Evolutionary conservation across 768 basidiomycete species (phyloP).

Genomic region (Lactifluus rugatus): DNA sequence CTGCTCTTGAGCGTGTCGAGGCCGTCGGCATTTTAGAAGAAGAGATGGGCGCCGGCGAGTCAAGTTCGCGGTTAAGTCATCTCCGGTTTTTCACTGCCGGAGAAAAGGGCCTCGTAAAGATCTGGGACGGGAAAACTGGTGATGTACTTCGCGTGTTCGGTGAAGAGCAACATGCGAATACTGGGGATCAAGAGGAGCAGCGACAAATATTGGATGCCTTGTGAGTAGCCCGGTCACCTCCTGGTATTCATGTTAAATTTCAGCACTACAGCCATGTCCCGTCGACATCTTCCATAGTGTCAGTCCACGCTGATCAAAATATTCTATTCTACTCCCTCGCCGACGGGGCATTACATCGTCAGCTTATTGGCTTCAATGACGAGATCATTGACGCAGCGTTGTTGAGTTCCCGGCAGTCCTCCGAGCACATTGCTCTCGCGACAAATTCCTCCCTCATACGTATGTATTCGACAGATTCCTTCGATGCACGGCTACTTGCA

Average conservation of each 20-base stretch:
- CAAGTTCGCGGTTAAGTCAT: conserved; percentile 30
- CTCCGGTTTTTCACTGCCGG: conserved; percentile 84
- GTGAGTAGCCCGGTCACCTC: conserved; percentile 38
- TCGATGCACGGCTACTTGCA: conserved; percentile 77
- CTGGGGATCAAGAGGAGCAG: conserved; percentile 63
- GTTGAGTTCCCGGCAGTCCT: conserved; percentile 40
- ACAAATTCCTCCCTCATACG: conserved; percentile 96
- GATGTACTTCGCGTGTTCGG: conserved; percentile 52
- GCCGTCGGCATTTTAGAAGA: conserved; percentile 62
- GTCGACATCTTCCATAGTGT: conserved; percentile 53
- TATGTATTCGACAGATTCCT: conserved; percentile 63
- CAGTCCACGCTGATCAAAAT: conserved; percentile 93
- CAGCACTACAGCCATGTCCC: conserved; percentile 52
- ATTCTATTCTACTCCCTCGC: conserved; percentile 81
- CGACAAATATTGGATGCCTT: conserved; percentile 72
- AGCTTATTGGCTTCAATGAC: conserved; percentile 95
- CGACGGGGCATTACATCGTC: conserved; percentile 55
- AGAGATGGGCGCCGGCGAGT: conserved; percentile 40
- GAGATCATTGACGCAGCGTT: conserved; percentile 89
- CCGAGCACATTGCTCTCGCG: conserved; percentile 79
- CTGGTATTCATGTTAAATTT: conserved; percentile 1
- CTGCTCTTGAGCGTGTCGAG: conserved; percentile 78
- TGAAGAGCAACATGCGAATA: conserved; percentile 35
- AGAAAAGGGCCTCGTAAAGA: conserved; percentile 72
- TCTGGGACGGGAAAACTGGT: conserved; percentile 75